phyloP scores from a whole-genome alignment of 108 stramenopile species.

The Cyclotella atomus region DNA sequence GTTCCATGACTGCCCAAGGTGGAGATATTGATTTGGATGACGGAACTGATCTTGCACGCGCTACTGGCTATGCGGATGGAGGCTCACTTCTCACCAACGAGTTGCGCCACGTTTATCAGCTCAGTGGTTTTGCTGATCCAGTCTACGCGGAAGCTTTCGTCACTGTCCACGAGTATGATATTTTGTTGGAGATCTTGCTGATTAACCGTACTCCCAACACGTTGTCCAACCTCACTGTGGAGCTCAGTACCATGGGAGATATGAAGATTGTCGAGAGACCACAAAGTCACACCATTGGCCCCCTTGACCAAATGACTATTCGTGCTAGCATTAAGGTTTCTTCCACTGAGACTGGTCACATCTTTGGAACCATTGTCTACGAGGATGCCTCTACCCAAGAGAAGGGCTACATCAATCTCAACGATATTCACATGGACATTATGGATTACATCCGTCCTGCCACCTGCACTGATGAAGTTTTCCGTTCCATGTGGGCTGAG shows the following conservation, averaged over 20 bases:
- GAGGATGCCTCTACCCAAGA: slow-evolving; percentile 92
- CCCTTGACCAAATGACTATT: slow-evolving; percentile 92
- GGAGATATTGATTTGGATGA: slow-evolving; percentile 98
- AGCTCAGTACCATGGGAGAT: slow-evolving; percentile 98
- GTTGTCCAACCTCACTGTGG: slow-evolving; percentile 95
- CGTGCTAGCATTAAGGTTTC: slow-evolving; percentile 98
- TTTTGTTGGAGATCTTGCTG: slow-evolving; percentile 95
- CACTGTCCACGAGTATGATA: slow-evolving; percentile 99
- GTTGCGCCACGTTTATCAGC: slow-evolving; percentile 93
- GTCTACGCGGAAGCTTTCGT: slow-evolving; percentile 98
- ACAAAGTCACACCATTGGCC: slow-evolving; percentile 95
- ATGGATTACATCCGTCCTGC: slow-evolving; percentile 99
- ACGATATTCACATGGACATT: slow-evolving; percentile 99
- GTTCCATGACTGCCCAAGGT: slow-evolving; percentile 78
- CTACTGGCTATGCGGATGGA: slow-evolving; percentile 86
- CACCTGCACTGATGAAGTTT: slow-evolving; percentile 93
- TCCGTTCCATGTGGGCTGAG: slow-evolving; percentile 99
- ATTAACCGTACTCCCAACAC: slow-evolving; percentile 98
- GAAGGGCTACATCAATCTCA: slow-evolving; percentile 96
- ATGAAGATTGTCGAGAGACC: slow-evolving; percentile 99
- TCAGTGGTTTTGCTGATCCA: slow-evolving; percentile 98
- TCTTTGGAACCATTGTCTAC: slow-evolving; percentile 99
- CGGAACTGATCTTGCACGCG: slow-evolving; percentile 95
- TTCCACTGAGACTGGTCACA: slow-evolving; percentile 99
- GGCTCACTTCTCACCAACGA: slow-evolving; percentile 68